phyloP scores from a whole-genome alignment of 257 asterid species.

The Craterostigma plantagineum region DNA sequence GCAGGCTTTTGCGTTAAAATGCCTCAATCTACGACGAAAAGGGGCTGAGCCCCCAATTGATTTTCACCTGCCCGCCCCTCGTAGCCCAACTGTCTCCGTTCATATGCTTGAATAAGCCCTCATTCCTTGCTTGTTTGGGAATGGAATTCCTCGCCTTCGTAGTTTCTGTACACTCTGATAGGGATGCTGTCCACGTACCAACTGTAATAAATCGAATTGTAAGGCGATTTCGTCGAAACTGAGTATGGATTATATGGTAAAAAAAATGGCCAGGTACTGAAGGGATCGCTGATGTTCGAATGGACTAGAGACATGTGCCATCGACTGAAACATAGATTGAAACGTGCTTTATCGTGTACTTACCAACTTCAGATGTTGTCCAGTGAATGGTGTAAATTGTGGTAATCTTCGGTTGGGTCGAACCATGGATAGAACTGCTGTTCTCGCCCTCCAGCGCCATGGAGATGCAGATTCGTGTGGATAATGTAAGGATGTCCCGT shows the following conservation, averaged over 20 bases:
- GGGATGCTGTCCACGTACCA: conserved; percentile 63
- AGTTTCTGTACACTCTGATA: conserved; percentile 45
- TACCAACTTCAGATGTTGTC: conserved; percentile 41
- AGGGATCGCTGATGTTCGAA: too few species aligned
- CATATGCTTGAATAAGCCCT: conserved; percentile 55
- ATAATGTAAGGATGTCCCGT: conserved; percentile 50
- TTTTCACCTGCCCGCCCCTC: conserved; percentile 46
- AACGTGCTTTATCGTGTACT: conserved; percentile 9
- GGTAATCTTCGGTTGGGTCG: conserved; percentile 52
- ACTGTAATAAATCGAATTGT: conserved; percentile 13
- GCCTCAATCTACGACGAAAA: conserved; percentile 25
- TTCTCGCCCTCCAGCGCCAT: conserved; percentile 52
- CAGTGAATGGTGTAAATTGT: conserved; percentile 73
- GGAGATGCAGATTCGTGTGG: conserved; percentile 52
- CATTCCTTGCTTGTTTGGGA: conserved; percentile 50
- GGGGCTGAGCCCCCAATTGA: conserved; percentile 49
- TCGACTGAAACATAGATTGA: background rate
- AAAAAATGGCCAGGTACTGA: too few species aligned
- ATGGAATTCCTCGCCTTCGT: conserved; percentile 25
- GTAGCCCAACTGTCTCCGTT: conserved; percentile 86
- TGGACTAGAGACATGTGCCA: too few species aligned
- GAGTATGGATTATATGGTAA: too few species aligned
- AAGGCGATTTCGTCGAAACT: background rate
- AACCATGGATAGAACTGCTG: conserved; percentile 68
- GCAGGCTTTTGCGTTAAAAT: conserved; percentile 32